Conservation (phyloP, 1,284 basidiomycete species). For the Ustilago hordei region DNA sequence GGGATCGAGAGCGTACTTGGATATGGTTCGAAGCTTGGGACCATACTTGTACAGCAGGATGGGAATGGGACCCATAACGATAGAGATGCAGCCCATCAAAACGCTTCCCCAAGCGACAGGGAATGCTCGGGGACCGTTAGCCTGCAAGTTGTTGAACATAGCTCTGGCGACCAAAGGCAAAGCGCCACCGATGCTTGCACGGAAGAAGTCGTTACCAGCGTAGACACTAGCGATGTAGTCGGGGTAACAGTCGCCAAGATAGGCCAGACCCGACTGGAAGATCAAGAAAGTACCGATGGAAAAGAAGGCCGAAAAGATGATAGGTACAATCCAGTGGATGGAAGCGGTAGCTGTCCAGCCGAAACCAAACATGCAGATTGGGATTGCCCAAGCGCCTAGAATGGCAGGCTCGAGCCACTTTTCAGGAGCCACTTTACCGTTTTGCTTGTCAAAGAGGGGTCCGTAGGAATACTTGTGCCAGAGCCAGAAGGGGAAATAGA, state of each 20-base stretch:
- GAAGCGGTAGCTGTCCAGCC: conserved; percentile 58
- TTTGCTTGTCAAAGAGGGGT: conserved; percentile 32
- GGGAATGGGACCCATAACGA: conserved; percentile 55
- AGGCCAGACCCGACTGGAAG: conserved; percentile 54
- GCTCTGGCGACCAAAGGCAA: conserved; percentile 51
- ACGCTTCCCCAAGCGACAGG: conserved; percentile 58
- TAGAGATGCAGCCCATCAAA: conserved; percentile 52
- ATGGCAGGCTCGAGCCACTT: conserved; percentile 56
- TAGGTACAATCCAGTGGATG: conserved; percentile 63
- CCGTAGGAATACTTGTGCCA: conserved; percentile 41
- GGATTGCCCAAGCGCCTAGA: conserved; percentile 71
- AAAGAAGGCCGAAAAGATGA: conserved; percentile 47
- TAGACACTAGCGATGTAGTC: conserved; percentile 55
- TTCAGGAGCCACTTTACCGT: conserved; percentile 51
- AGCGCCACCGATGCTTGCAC: conserved; percentile 53
- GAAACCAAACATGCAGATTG: conserved; percentile 60
- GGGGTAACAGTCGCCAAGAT: conserved; percentile 51
- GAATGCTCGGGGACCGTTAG: conserved; percentile 52
- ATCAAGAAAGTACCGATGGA: conserved; percentile 50
- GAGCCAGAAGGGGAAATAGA: conserved; percentile 32
- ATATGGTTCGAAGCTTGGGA: conserved; percentile 49
- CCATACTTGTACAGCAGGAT: conserved; percentile 56
- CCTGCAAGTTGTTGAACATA: conserved; percentile 58
- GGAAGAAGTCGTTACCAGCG: conserved; percentile 57
- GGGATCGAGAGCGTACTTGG: conserved; percentile 44